These are phyloP conservation scores for Amyloporia xantha DNA, from an alignment of 768 basidiomycete genomes.

Conservation along the genomic window DNA sequence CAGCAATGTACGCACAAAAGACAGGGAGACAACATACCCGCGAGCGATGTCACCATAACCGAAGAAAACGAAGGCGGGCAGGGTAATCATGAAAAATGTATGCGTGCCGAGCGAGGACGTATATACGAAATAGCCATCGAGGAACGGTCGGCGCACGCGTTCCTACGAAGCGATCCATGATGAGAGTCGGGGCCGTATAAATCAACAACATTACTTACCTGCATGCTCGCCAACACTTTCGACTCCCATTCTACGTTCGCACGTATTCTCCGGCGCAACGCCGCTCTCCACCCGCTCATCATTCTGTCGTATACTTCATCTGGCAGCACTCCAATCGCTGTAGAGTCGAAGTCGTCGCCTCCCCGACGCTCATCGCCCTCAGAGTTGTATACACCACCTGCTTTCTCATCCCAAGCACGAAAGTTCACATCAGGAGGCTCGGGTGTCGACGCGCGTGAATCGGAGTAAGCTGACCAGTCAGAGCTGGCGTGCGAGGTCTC, in stretches of 20 bases:
- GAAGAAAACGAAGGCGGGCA: conserved; percentile 88
- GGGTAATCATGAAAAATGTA: conserved; percentile 87
- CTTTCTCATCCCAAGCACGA: conserved; percentile 3
- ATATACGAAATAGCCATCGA: conserved; percentile 81
- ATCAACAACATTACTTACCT: conserved; percentile 34
- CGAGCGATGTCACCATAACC: conserved; percentile 64
- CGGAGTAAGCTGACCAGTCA: background rate
- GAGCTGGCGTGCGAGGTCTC: background rate
- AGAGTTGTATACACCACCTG: background rate
- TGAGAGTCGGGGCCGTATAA: conserved; percentile 1
- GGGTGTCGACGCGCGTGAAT: conserved; percentile 16
- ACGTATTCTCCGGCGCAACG: conserved; percentile 48
- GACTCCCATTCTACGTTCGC: conserved; percentile 53
- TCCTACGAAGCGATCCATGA: conserved; percentile 29
- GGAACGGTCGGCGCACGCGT: conserved; percentile 52
- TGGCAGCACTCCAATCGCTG: conserved; percentile 23
- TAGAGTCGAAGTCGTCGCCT: conserved; percentile 7
- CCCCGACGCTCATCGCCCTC: background rate
- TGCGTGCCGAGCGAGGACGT: conserved; percentile 77
- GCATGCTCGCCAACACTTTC: conserved; percentile 53
- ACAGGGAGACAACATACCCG: conserved; percentile 45
- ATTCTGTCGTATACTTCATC: conserved; percentile 58
- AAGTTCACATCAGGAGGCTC: conserved; percentile 3
- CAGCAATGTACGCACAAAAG: background rate
- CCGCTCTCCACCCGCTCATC: conserved; percentile 61